phyloP scores from a whole-genome alignment of 495 filamentous ascomycete genomes.

The Melanomma pulvis-pyrius region DNA sequence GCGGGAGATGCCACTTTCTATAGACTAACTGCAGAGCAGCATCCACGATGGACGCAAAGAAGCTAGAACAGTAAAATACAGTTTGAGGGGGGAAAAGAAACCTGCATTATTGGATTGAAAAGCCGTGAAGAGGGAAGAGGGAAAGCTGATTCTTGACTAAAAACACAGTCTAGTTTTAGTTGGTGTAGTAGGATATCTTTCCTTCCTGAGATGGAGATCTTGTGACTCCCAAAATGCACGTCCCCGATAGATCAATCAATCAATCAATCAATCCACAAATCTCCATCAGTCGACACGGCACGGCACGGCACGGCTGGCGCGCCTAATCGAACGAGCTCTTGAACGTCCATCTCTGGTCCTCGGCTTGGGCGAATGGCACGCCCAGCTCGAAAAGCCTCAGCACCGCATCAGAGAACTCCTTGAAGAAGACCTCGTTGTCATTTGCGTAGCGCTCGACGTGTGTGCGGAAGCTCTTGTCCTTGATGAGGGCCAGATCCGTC shows the following conservation, averaged over 20 bases:
- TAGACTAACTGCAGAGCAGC: neutral
- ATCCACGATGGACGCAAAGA: neutral
- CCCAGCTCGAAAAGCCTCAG: slow-evolving; percentile 90
- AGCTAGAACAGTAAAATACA: neutral
- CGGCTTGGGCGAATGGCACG: slow-evolving; percentile 77
- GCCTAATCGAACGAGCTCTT: slow-evolving; percentile 56
- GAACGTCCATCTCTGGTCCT: slow-evolving; percentile 72
- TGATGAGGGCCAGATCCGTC: slow-evolving; percentile 81
- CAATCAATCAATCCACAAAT: neutral
- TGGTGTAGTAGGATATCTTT: slow-evolving; percentile 25
- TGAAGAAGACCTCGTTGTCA: slow-evolving; percentile 90
- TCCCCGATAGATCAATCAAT: slow-evolving; percentile 1
- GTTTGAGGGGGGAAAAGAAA: neutral
- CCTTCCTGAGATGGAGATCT: neutral
- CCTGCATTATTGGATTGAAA: neutral
- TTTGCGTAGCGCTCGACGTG: slow-evolving; percentile 90
- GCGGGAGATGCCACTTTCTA: too few relatives aligned
- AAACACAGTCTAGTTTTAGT: slow-evolving; percentile 9
- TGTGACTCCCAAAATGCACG: slow-evolving; percentile 28
- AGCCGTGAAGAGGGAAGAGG: neutral
- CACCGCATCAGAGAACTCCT: slow-evolving; percentile 80
- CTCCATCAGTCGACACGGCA: neutral
- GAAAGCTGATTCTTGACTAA: neutral
- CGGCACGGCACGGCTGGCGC: neutral
- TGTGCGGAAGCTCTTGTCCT: slow-evolving; percentile 84